These are phyloP conservation scores for Lolium rigidum DNA, from an alignment of 176 grass and related monocot genomes.

Conservation along the genomic window DNA sequence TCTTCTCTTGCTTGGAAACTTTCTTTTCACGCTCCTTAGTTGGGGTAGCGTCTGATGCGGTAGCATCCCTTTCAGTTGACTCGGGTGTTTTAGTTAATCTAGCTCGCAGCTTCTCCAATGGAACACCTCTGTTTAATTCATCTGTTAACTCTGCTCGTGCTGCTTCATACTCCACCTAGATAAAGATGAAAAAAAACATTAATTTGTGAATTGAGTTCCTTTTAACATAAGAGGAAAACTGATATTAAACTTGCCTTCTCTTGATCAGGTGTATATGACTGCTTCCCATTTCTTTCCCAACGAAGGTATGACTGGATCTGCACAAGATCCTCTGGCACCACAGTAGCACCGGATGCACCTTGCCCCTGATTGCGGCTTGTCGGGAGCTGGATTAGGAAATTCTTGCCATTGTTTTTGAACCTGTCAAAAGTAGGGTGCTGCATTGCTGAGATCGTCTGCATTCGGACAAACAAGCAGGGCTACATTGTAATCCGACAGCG, in stretches of 20 bases:
- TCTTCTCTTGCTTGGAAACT: conserved; percentile 81
- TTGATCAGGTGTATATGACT: conserved; percentile 86
- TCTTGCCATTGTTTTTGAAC: conserved; percentile 91
- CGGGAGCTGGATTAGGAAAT: conserved; percentile 79
- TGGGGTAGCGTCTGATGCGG: too few relatives aligned
- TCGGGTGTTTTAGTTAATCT: conserved; percentile 78
- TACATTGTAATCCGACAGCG: conserved; percentile 32
- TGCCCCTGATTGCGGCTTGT: conserved; percentile 37
- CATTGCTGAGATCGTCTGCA: conserved; percentile 1
- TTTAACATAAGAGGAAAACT: conserved; percentile 17
- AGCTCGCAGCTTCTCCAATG: conserved; percentile 72
- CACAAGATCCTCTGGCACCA: conserved; percentile 93
- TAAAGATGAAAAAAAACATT: conserved; percentile 3
- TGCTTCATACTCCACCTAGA: conserved; percentile 94
- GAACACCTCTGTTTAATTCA: conserved; percentile 73
- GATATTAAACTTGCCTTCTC: conserved; percentile 68
- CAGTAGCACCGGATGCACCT: conserved; percentile 46
- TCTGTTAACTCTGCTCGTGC: conserved; percentile 83
- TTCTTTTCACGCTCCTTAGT: conserved; percentile 68
- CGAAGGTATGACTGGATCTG: conserved; percentile 96
- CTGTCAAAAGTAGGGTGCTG: conserved; percentile 44
- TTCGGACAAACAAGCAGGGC: conserved; percentile 23
- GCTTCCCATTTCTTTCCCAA: conserved; percentile 96
- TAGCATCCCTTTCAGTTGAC: conserved; percentile 44
- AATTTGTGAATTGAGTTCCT: background rate